Base-by-base conservation (phyloP, 495 filamentous ascomycete genomes). In the Rhizodiscina lignyota region DNA sequence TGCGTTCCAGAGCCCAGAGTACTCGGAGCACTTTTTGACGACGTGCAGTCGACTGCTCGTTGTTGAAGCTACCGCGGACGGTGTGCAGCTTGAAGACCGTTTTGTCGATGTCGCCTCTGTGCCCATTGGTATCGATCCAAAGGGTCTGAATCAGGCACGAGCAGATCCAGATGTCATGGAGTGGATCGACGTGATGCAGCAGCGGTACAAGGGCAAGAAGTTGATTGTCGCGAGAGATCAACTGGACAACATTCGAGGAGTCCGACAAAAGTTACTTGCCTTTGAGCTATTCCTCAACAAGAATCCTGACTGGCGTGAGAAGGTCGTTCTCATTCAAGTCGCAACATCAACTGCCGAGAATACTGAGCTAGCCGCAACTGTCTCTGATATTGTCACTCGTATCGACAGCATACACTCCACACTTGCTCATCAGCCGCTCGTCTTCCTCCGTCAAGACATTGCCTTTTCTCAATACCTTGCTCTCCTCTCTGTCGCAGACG, bases 371-470 rank as follows among this genome's bases (percentile, higher is more conserved):
- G 79, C 87, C 41, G 79, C 79, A 4, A 83, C 79, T 2, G 79
- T 94, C 11, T 82, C 79, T 5, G 83, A 92, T 41, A 94, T 94
- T 49, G 82, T 89, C 32, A 91, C 83, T 32, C 72, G 86, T 21
- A 86, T 94, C 44, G 91, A 94, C 50, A 84, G 83, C 5, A 67
- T 70, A 2, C 81, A 84, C 62, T 81, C 85, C 1, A 91, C 81
- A 20, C 66, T 94, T 18, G 77, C 82, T 1, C 84, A 94, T 44
- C 78, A 89, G 42, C 86, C 86, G 18, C 62, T 94, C 5, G 80
- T 93, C n/a, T 94, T 93, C 55, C 62, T 94, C 15, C 83, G 91
- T 56, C 86, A 94, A 54, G 86, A 94, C 44, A 81, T 94, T 40
- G 74, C 76, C 22, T 92, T 89, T 47, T 59, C 79, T 1, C 84